phyloP scores from a whole-genome alignment of 805 yeast species.

The Aciculoconidium aculeatum region DNA sequence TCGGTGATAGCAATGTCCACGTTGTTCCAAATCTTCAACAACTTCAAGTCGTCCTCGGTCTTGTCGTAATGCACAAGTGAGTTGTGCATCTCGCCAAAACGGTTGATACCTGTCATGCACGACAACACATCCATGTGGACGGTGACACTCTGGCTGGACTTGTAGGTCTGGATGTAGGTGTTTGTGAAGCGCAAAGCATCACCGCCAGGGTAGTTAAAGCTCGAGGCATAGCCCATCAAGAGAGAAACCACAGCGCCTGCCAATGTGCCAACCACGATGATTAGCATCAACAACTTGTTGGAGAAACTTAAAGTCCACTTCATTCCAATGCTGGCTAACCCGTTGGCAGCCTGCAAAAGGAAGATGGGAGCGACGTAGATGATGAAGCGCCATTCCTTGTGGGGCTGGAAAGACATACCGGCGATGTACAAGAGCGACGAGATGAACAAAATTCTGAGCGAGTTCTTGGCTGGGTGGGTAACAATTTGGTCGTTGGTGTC shows the following conservation, averaged over 20 bases:
- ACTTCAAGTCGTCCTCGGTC: constrained; percentile 47
- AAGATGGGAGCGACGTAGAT: constrained; percentile 69
- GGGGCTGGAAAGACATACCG: constrained; percentile 75
- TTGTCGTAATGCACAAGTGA: constrained; percentile 56
- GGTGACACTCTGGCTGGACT: constrained; percentile 18
- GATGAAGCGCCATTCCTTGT: constrained; percentile 92
- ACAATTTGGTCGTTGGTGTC: too few relatives aligned
- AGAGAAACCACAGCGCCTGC: constrained; percentile 36
- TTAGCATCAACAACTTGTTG: constrained; percentile 22
- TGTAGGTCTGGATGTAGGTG: constrained; percentile 22
- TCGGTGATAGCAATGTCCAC: constrained; percentile 27
- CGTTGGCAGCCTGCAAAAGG: constrained; percentile 58
- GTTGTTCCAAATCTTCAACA: constrained; percentile 28
- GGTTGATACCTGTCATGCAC: constrained; percentile 83
- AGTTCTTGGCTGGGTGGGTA: constrained; percentile 25
- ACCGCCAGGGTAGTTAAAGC: constrained; percentile 88
- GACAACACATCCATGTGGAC: constrained; percentile 77
- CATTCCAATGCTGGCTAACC: constrained; percentile 34
- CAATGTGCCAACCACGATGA: constrained; percentile 20
- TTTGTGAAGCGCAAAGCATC: constrained; percentile 57
- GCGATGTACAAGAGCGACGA: constrained; percentile 52
- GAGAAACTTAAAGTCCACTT: constrained; percentile 14
- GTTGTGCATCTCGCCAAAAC: constrained; percentile 59
- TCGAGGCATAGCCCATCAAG: constrained; percentile 55
- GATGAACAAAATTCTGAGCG: constrained; percentile 41